Evolutionary conservation across 306 rosid species (phyloP).

Genomic region (Ammopiptanthus mongolicus): DNA sequence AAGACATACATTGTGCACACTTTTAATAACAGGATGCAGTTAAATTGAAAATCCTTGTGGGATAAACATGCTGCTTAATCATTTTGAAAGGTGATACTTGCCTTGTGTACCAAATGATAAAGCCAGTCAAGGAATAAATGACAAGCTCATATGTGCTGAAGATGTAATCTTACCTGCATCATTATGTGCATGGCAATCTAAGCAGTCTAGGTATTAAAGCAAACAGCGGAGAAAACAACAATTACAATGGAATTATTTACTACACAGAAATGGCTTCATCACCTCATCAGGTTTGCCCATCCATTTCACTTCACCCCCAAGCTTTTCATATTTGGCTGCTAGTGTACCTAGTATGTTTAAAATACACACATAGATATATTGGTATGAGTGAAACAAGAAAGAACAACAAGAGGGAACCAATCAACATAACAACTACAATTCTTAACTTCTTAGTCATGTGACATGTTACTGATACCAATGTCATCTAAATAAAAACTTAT

Average conservation of each 20-base stretch:
- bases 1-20: not conserved
- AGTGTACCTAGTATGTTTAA: conserved; percentile 55
- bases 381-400: conserved; percentile 10
- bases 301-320: conserved; percentile 96
- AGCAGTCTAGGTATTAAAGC: conserved; percentile 1
- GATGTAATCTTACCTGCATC: not conserved
- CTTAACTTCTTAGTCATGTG: not conserved
- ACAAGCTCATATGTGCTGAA: not conserved
- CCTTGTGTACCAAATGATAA: not conserved
- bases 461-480: not conserved
- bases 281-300: conserved; percentile 99
- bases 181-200: not conserved
- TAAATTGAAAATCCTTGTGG: not conserved
- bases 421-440: not conserved
- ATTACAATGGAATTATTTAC: not conserved
- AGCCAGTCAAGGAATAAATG: not conserved
- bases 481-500: not conserved
- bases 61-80: conserved; percentile 6
- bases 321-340: conserved; percentile 84
- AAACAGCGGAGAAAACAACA: conserved; percentile 1
- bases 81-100: conserved; percentile 3
- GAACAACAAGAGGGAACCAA: not conserved
- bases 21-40: not conserved
- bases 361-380: not conserved
- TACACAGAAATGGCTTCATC: not conserved